These are phyloP conservation scores for Neophaeococcomyces aloes DNA, from an alignment of 2,329 filamentous ascomycete species.

Conservation along the genomic window DNA sequence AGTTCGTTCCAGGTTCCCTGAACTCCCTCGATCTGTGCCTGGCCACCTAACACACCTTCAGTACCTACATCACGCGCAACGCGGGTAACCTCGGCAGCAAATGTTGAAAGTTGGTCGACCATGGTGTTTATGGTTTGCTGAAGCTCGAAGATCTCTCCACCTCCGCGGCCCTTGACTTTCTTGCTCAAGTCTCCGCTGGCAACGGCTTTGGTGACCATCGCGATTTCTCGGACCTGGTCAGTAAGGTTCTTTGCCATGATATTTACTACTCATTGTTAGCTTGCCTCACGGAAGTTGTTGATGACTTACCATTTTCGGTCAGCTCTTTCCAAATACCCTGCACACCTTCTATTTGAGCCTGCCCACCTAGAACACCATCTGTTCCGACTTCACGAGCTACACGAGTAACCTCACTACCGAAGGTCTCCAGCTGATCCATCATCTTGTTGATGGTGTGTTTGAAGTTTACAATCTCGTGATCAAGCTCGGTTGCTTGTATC, in stretches of 20 bases:
- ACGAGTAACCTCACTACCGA: slow-evolving; percentile 90
- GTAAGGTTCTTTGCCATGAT: slow-evolving; percentile 76
- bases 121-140: slow-evolving; percentile 84
- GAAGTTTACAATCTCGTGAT: slow-evolving; percentile 95
- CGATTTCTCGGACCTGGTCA: slow-evolving; percentile 76
- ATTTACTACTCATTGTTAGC: slow-evolving; percentile 47
- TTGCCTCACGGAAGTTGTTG: background rate
- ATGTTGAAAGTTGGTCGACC: slow-evolving; percentile 75
- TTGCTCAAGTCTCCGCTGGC: slow-evolving; percentile 73
- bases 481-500: slow-evolving; percentile 92
- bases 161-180: slow-evolving; percentile 70
- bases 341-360: slow-evolving; percentile 86
- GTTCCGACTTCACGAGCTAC: slow-evolving; percentile 93
- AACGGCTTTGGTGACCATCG: slow-evolving; percentile 72
- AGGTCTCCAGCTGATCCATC: slow-evolving; percentile 96
- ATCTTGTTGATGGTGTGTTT: slow-evolving; percentile 98
- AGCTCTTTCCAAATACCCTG: slow-evolving; percentile 97
- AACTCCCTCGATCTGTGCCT: slow-evolving; percentile 72
- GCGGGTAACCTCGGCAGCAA: slow-evolving; percentile 72
- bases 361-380: slow-evolving; percentile 84
- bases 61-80: slow-evolving; percentile 77
- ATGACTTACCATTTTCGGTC: slow-evolving; percentile 61
- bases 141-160: slow-evolving; percentile 70
- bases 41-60: slow-evolving; percentile 70
- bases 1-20: slow-evolving; percentile 84